A percentile compares a stretch with the other conserved stretches of the same genome.
phyloP scores from a whole-genome alignment of 305 asterid species.

The Fraxinus ornus region DNA sequence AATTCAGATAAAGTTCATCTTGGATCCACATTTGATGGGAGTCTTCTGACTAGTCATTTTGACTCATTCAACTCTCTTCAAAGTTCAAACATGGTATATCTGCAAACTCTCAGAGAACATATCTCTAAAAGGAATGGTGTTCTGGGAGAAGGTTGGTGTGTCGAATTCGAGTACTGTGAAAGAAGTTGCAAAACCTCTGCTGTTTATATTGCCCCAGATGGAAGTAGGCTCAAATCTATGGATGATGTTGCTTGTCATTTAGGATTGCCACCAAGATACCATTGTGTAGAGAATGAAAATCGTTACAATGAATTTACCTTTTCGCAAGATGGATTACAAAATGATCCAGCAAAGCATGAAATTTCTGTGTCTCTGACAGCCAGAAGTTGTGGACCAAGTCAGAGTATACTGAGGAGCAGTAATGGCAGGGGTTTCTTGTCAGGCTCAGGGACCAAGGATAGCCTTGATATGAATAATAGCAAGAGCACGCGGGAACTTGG shows the following conservation, averaged over 20 bases:
- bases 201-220: slow-evolving; percentile 71
- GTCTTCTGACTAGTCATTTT: slow-evolving; percentile 33
- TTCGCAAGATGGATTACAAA: slow-evolving; percentile 34
- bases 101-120: slow-evolving; percentile 66
- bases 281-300: slow-evolving; percentile 38
- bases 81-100: slow-evolving; percentile 53
- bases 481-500: not conserved
- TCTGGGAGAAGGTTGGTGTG: slow-evolving; percentile 81
- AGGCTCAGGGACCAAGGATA: slow-evolving; percentile 28
- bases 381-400: slow-evolving; percentile 43
- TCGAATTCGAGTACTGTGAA: slow-evolving; percentile 65
- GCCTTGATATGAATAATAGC: slow-evolving; percentile 15
- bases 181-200: slow-evolving; percentile 57
- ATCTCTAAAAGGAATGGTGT: slow-evolving; percentile 65
- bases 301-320: slow-evolving; percentile 32
- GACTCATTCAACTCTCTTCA: slow-evolving; percentile 32
- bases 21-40: slow-evolving; percentile 37
- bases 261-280: slow-evolving; percentile 51
- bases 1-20: slow-evolving; percentile 24
- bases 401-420: slow-evolving; percentile 37
- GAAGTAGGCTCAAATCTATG: slow-evolving; percentile 66
- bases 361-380: slow-evolving; percentile 33
- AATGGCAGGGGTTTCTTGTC: slow-evolving; percentile 37
- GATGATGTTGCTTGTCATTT: slow-evolving; percentile 75
- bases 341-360: slow-evolving; percentile 40